Base-by-base conservation (phyloP, 441 rosid genomes). In the Iberis amara region DNA sequence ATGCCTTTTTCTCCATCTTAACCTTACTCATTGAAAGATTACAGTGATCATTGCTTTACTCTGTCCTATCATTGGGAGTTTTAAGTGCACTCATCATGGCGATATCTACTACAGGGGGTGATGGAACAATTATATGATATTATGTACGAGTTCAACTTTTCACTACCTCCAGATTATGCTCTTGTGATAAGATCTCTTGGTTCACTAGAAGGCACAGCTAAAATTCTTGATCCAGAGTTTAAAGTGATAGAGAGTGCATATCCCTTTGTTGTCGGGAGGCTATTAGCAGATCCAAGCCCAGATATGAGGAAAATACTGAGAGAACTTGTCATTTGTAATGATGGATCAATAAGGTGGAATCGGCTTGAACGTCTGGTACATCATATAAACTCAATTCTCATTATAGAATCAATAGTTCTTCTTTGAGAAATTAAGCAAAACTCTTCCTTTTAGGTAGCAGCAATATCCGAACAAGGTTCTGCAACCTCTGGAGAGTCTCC, bases 101-200 rank as follows among this genome's bases (percentile, higher is more conserved):
- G 21, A 18, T 3, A 18, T 18, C 21, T 18, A 18, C 21, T 59
- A 48, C 89, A 89, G 96, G 86, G 94, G 27, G 76, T 86, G 64
- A 86, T 89, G 97, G 73, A 66, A 62, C 95, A 85, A 61, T 54
- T 94, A 32, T 94, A 89, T 41, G 85, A 89, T 71, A 74, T 94
- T 50, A 89, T 89, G 97, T 94, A 89, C 52, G 97, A 81, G 54
- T 89, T 86, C 70, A 77, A 85, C 70, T 83, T 94, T 69, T 86
- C 87, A 36, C 89, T 89, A 47, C 97, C 99, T 26, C 99, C 96
- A 4, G 97, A 94, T 66, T 94, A 94, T 75, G 99, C 97, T 47
- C 74, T 86, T 69, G 99, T 89, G 67, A 73, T 86, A 71, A 76
- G 99, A 78, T 91, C 97, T 6, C 94, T 86, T 33, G 96, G 96